Percentiles rank a stretch among this genome's conserved stretches.
phyloP scores from a whole-genome alignment of 192 early-diverging fungal species.

The Coemansia sp. region DNA sequence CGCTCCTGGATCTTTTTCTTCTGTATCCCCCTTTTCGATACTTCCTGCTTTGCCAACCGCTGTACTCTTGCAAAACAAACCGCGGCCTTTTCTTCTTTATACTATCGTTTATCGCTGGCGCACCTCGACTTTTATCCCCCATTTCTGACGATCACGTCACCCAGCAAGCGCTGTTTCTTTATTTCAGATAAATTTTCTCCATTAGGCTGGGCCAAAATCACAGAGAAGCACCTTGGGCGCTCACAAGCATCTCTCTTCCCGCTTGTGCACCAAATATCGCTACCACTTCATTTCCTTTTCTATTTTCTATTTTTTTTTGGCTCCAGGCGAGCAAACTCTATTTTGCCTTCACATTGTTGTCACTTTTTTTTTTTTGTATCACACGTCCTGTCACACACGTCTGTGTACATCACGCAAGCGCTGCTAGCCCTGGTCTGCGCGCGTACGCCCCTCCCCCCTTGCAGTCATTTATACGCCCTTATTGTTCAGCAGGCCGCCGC shows the following conservation, averaged over 20 bases:
- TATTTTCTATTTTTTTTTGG: neutral
- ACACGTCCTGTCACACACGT: neutral
- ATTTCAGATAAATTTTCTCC: neutral
- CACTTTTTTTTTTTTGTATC: neutral
- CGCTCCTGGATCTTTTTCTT: neutral
- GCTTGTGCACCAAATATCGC: neutral
- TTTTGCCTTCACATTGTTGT: conserved; percentile 1
- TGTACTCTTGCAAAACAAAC: neutral
- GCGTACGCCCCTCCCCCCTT: conserved; percentile 4
- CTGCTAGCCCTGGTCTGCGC: conserved; percentile 2
- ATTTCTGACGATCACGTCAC: conserved; percentile 9
- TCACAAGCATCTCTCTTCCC: neutral
- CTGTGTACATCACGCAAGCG: neutral
- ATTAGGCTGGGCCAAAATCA: neutral
- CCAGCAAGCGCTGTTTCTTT: neutral
- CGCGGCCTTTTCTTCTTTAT: neutral
- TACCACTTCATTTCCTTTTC: conserved; percentile 1
- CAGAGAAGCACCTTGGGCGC: conserved; percentile 1
- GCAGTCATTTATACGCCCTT: conserved; percentile 2
- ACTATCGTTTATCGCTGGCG: neutral
- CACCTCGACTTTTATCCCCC: neutral
- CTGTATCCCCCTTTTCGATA: neutral
- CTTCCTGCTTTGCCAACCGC: neutral
- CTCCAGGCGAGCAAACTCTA: conserved; percentile 1
- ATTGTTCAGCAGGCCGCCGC: conserved; percentile 8